Percentiles rank a stretch among this genome's conserved stretches.
These are phyloP conservation scores for Phytopythium vexans DNA, from an alignment of 352 stramenopile species.

Conservation along the genomic window DNA sequence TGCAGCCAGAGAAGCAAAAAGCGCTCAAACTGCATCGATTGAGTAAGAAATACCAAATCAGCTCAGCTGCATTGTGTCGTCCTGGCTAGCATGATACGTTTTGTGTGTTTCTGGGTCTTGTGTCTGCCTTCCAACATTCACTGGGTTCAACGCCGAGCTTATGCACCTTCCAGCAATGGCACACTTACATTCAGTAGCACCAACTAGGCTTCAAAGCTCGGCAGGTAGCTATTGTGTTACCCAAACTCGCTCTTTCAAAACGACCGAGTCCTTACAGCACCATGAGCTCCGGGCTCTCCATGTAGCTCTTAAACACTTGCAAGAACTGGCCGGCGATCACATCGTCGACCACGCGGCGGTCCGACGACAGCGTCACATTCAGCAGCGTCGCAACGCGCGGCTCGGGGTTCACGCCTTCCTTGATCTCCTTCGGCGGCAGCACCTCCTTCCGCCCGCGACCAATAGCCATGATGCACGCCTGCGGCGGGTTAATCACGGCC, in stretches of 20 bases:
- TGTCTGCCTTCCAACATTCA: no score
- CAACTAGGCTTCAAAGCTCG: no score
- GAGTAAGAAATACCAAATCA: no score
- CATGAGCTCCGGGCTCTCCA: slow-evolving; percentile 93
- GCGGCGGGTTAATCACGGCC: slow-evolving; percentile 98
- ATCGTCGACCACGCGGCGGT: slow-evolving; percentile 98
- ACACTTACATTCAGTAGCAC: no score
- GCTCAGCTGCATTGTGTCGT: no score
- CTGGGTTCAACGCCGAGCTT: no score
- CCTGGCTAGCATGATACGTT: no score
- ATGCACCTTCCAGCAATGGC: no score
- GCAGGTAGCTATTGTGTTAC: no score
- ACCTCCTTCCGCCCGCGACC: slow-evolving; percentile 91
- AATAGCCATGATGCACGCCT: slow-evolving; percentile 98
- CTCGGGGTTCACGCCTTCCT: slow-evolving; percentile 62
- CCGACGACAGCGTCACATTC: slow-evolving; percentile 95
- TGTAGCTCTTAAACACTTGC: slow-evolving; percentile 95
- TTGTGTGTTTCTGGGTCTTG: no score
- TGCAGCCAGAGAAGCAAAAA: no score
- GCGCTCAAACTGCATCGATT: no score
- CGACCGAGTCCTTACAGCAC: slow-evolving; percentile 35
- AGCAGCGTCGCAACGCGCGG: slow-evolving; percentile 91
- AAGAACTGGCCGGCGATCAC: slow-evolving; percentile 95
- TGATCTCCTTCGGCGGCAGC: slow-evolving; percentile 43
- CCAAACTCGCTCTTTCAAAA: neutral